These are phyloP conservation scores for Croton setiger DNA, from an alignment of 441 rosid genomes.

Conservation along the genomic window DNA sequence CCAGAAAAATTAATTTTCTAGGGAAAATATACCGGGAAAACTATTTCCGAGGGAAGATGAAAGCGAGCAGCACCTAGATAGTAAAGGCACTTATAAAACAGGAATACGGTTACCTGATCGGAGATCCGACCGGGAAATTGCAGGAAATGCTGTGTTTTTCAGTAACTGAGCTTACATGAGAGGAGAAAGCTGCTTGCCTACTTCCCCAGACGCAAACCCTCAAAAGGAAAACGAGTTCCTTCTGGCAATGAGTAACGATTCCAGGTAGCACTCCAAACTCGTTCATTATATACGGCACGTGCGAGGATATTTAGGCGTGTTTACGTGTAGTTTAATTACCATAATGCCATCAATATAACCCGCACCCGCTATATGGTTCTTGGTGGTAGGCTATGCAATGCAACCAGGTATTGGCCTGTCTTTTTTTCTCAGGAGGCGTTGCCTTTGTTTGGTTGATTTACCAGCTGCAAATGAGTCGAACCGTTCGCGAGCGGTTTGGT, in stretches of 20 bases:
- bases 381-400: too few relatives aligned
- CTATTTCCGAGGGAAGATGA: background rate
- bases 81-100: background rate
- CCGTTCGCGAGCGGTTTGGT: too few relatives aligned
- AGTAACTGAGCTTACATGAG: conserved; percentile 17
- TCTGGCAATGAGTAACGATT: background rate
- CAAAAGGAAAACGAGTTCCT: background rate
- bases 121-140: conserved; percentile 20
- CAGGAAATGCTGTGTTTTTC: background rate
- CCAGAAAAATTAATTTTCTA: background rate
- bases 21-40: background rate
- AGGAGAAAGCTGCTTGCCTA: background rate
- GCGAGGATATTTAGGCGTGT: background rate
- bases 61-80: background rate
- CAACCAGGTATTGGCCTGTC: too few relatives aligned
- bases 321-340: background rate
- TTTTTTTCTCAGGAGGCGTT: too few relatives aligned
- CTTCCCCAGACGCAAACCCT: conserved; percentile 1
- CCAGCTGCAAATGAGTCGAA: too few relatives aligned
- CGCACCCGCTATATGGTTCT: too few relatives aligned
- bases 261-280: background rate
- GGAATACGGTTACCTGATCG: conserved; percentile 18
- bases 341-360: background rate
- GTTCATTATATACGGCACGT: background rate
- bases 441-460: too few relatives aligned